Conservation (phyloP, 371 early-diverging fungal species). For the Zancudomyces culisetae region DNA sequence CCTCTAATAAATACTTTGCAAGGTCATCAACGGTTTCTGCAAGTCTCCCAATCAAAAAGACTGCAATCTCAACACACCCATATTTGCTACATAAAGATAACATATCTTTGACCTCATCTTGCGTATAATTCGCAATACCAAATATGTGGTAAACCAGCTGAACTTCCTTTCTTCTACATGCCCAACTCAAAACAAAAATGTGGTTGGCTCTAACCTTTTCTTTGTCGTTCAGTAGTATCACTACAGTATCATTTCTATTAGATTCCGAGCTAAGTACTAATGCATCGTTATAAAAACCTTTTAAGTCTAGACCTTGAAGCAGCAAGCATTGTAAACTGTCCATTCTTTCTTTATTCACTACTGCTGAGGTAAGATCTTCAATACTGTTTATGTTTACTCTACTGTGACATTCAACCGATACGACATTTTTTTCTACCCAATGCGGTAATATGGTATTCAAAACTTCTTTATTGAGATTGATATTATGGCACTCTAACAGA, state of each 20-base stretch:
- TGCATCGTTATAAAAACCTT: not conserved
- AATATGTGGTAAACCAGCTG: not conserved
- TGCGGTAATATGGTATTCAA: not conserved
- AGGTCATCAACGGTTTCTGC: not conserved
- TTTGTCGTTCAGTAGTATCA: not conserved
- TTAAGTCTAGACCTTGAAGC: not conserved
- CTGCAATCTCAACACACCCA: not conserved
- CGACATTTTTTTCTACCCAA: not conserved
- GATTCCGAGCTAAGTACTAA: not conserved
- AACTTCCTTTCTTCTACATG: not conserved
- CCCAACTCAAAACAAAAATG: not conserved
- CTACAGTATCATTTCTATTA: not conserved
- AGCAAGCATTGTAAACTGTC: not conserved
- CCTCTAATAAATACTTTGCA: not conserved
- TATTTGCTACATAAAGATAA: not conserved
- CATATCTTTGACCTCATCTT: not conserved
- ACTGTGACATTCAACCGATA: not conserved
- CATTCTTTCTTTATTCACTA: not conserved
- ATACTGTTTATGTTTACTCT: not conserved
- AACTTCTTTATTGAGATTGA: not conserved
- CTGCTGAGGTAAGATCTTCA: not conserved
- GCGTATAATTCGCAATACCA: not conserved
- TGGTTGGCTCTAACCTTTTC: not conserved
- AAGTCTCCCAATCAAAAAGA: not conserved
- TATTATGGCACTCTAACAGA: too few relatives aligned